Base-by-base conservation (phyloP, 208 protist genomes). In the Leishmania tarentolae region DNA sequence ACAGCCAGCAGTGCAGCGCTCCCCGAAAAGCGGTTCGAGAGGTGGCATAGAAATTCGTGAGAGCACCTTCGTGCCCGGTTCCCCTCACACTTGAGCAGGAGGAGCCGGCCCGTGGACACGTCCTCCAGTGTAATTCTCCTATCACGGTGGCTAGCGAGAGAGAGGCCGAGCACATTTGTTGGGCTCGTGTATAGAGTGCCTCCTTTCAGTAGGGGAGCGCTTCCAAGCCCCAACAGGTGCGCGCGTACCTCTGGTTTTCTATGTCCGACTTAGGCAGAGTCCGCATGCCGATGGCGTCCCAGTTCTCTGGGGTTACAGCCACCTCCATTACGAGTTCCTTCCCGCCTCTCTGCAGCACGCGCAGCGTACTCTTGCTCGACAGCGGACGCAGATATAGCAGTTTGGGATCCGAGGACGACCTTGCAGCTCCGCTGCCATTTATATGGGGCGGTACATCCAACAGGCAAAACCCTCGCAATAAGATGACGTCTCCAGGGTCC, bases 321-420 rank as follows among this genome's bases (percentile, higher is more conserved):
- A 95, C 86, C 71, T 95, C 92, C 90, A 93, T 93, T 52, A 88
- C 84, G 40, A 90, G 85, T 37, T 85, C 85, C 8, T 86, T 59
- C 24, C 85, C 73, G 0, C 84, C 83, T n/a, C 56, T 81, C 73
- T 94, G 93, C 68, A 94, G 53, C 9, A 88, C 90, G 0, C 84
- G 78, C 79, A 96, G 76, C 24, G 73, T 84, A 24, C 84, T 88
- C 24, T 71, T 79, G 9, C 86, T 61, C n/a, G 52, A 42, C 40
- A 92, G 84, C 8, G 90, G 88, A 31, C 85, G 83, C 59, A 94
- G 40, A 73, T 91, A 86, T 50, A 90, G 85, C 6, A 37, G 52
- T 3, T 19, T 21, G 28, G 46, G 42, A 8, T 56, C 40, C 57
- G 65, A 63, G 6, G 63, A 1, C n/a, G 61, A 73, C 19, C 28